Evolutionary conservation across 148 eudicot species (phyloP).

Genomic region (Dianthus caryophyllus): DNA sequence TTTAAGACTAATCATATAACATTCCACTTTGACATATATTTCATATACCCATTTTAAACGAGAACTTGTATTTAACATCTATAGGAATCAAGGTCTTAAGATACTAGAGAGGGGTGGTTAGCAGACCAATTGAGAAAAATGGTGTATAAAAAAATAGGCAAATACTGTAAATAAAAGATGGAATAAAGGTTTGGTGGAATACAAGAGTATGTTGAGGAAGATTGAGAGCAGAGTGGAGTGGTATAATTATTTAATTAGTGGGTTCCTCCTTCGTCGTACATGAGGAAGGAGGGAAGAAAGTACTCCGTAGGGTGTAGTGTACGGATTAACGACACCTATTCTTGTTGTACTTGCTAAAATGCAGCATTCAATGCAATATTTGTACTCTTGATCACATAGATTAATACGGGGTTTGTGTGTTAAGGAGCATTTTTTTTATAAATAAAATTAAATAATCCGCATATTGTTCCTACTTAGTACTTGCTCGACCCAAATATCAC

Average conservation of each 20-base stretch:
- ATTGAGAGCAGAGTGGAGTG: constrained; percentile 14
- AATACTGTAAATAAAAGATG: neutral
- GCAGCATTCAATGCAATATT: constrained; percentile 13
- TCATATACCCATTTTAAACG: too few relatives aligned
- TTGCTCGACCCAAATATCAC: too few relatives aligned
- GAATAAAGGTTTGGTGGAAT: neutral
- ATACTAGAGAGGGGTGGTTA: constrained; percentile 1
- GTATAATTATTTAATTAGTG: constrained; percentile 13
- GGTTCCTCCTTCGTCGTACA: constrained; percentile 12
- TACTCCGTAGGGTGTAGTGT: constrained; percentile 20
- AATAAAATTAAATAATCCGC: too few relatives aligned
- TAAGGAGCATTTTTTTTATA: too few relatives aligned
- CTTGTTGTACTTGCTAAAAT: constrained; percentile 22
- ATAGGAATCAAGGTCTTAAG: too few relatives aligned
- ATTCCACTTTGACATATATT: too few relatives aligned
- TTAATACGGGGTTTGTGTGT: neutral
- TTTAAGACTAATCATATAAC: too few relatives aligned
- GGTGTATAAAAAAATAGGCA: neutral
- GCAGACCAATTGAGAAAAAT: neutral
- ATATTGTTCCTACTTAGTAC: too few relatives aligned
- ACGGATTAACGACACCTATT: constrained; percentile 40
- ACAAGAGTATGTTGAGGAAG: constrained; percentile 11
- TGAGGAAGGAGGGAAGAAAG: constrained; percentile 23
- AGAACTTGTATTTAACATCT: too few relatives aligned
- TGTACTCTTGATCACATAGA: neutral